These are phyloP conservation scores for Ormosia semicastrata DNA, from an alignment of 306 rosid genomes.

Conservation along the genomic window DNA sequence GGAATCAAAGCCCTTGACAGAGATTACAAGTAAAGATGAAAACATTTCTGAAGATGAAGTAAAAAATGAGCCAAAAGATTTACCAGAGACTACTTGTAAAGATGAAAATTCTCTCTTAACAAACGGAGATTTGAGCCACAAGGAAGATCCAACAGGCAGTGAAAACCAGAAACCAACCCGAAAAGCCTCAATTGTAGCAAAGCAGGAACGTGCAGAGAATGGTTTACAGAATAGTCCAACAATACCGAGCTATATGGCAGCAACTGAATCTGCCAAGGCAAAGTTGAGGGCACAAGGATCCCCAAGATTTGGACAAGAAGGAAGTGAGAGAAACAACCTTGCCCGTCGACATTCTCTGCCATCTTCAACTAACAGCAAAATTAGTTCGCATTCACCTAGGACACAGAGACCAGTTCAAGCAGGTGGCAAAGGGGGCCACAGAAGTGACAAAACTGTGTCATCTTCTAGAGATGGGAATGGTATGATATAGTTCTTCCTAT, in stretches of 20 bases:
- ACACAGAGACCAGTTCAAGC: slow-evolving; percentile 74
- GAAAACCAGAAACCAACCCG: slow-evolving; percentile 75
- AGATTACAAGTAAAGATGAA: slow-evolving; percentile 52
- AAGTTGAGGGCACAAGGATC: slow-evolving; percentile 96
- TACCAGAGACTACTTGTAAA: slow-evolving; percentile 44
- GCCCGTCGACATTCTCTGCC: slow-evolving; percentile 89
- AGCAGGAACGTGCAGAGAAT: slow-evolving; percentile 80
- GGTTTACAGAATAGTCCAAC: slow-evolving; percentile 72
- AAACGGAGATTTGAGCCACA: slow-evolving; percentile 61
- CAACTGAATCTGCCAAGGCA: slow-evolving; percentile 97
- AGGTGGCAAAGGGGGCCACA: slow-evolving; percentile 71
- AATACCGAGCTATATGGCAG: slow-evolving; percentile 95
- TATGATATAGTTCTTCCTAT: slow-evolving; percentile 36
- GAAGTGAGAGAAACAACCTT: slow-evolving; percentile 51
- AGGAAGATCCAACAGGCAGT: slow-evolving; percentile 58
- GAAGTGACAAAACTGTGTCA: slow-evolving; percentile 46
- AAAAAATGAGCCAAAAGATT: slow-evolving; percentile 41
- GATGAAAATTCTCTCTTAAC: slow-evolving; percentile 48
- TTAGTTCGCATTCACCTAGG: slow-evolving; percentile 90
- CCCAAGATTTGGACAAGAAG: slow-evolving; percentile 75
- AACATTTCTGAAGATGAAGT: slow-evolving; percentile 44
- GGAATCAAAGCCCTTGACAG: slow-evolving; percentile 54
- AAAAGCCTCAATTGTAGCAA: slow-evolving; percentile 56
- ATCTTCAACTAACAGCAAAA: slow-evolving; percentile 66
- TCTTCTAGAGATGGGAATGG: slow-evolving; percentile 79